These are phyloP conservation scores for Globisporangium echinulatum DNA, from an alignment of 352 stramenopile genomes.

Conservation along the genomic window DNA sequence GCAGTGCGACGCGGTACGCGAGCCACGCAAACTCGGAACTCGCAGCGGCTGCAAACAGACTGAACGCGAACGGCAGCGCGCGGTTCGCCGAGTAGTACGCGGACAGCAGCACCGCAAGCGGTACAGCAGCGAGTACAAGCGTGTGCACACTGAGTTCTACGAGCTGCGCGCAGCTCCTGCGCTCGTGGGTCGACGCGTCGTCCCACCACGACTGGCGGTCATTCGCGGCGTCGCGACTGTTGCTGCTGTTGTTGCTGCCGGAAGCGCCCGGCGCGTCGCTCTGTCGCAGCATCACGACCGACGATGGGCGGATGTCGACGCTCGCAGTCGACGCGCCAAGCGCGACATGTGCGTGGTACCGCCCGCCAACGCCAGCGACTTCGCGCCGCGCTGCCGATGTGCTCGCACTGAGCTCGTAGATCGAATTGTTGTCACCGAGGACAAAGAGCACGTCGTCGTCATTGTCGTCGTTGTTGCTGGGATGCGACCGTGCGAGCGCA, in stretches of 20 bases:
- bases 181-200: constrained; percentile 12
- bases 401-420: constrained; percentile 9
- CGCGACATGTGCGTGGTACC: constrained; percentile 9
- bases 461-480: no score
- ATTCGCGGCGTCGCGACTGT: not conserved
- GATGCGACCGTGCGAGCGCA: no score
- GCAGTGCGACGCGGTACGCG: constrained; percentile 42
- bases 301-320: constrained; percentile 25
- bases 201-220: constrained; percentile 31
- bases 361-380: not conserved
- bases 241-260: not conserved
- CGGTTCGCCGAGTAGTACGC: constrained; percentile 28
- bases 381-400: constrained; percentile 10
- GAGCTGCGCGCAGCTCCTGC: constrained; percentile 20
- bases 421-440: not conserved
- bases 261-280: not conserved
- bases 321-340: not conserved
- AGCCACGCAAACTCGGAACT: constrained; percentile 58
- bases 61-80: constrained; percentile 45
- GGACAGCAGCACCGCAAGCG: constrained; percentile 24
- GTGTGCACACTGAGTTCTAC: constrained; percentile 25
- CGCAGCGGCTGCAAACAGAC: constrained; percentile 32
- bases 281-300: constrained; percentile 19
- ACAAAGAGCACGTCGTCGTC: no score
- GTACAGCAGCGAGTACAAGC: constrained; percentile 25